Evolutionary conservation across 495 filamentous ascomycete species (phyloP), one percentile per base, ranked within the genome.

Genomic region (Penicillium fimorum): DNA sequence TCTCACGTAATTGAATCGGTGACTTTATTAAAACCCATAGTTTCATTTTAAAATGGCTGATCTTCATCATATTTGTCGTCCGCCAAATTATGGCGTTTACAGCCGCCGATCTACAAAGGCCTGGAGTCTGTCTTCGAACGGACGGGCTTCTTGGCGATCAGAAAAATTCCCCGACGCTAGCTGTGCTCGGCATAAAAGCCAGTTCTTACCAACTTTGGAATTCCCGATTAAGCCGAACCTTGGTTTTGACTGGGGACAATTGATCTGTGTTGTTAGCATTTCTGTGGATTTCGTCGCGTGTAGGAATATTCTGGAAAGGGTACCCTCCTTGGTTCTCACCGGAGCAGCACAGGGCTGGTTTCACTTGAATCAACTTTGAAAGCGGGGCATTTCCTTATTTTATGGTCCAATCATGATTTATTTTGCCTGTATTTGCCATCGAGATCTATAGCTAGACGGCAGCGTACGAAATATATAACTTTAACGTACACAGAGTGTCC

Each of bases 361-460:
- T 55, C 57, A 54, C 47, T 60, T 44, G 47, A 47, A 41, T 47
- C 42, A 15, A 17, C 7, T 55, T 55, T 37, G 13, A 8, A 22
- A 43, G 13, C 22, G 42, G 32, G 32, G 13, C 12, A 12, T 6
- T 12, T 22, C 9, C 32, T 15, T 50, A 1, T 12, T 12, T 3
- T 22, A 2, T 45, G 3, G 5, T 22, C 47, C 47, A 50, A 50
- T 37, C 5, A 50, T 25, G 25, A 29, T 37, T 4, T 22, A 1
- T 10, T 30, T 9, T 15, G 13, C 11, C 9, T 22, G 2, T 11
- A 20, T 32, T 41, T 27, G 11, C 1, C 13, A 35, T 24, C 18
- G 8, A 29, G 47, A 56, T 45, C 51, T 18, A 12, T n/a, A n/a
- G n/a, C n/a, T n/a, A n/a, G n/a, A n/a, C n/a, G n/a, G n/a, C n/a